These are phyloP conservation scores for Lycium barbarum DNA, from an alignment of 257 asterid species.

Conservation along the genomic window DNA sequence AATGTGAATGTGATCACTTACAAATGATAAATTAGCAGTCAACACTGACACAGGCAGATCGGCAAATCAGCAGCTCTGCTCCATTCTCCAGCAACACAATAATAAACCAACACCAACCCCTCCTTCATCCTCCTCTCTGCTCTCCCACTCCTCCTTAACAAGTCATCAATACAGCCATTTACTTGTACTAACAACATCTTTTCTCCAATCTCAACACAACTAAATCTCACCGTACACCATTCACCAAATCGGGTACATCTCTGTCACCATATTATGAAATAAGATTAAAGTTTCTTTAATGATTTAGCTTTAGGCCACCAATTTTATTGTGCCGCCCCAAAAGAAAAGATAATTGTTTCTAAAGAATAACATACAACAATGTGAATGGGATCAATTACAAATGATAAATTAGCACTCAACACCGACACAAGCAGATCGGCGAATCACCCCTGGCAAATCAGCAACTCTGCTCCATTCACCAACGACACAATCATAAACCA, in stretches of 20 bases:
- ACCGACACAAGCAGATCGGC: conserved; percentile 94
- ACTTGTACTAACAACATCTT: conserved; percentile 80
- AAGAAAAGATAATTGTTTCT: too few relatives aligned
- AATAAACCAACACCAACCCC: conserved; percentile 75
- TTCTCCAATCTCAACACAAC: conserved; percentile 71
- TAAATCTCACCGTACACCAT: conserved; percentile 85
- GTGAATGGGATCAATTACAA: too few relatives aligned
- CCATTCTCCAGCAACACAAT: conserved; percentile 70
- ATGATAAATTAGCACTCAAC: conserved; percentile 58
- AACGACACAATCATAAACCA: conserved; percentile 61
- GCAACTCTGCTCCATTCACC: conserved; percentile 79
- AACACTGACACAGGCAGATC: conserved; percentile 90
- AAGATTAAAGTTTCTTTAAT: too few relatives aligned
- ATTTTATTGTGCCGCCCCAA: too few relatives aligned
- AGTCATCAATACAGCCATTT: conserved; percentile 75
- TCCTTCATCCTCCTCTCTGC: conserved; percentile 68
- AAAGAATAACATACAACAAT: too few relatives aligned
- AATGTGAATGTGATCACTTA: too few relatives aligned
- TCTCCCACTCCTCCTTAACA: conserved; percentile 74
- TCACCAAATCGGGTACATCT: conserved; percentile 58
- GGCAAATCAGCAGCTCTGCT: conserved; percentile 73
- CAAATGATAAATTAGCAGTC: conserved; percentile 49
- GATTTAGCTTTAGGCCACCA: too few relatives aligned
- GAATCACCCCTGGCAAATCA: conserved; percentile 76
- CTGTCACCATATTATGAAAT: conserved; percentile 28